phyloP scores from a whole-genome alignment of 768 basidiomycete genomes.

The Cantharellus anzutake region DNA sequence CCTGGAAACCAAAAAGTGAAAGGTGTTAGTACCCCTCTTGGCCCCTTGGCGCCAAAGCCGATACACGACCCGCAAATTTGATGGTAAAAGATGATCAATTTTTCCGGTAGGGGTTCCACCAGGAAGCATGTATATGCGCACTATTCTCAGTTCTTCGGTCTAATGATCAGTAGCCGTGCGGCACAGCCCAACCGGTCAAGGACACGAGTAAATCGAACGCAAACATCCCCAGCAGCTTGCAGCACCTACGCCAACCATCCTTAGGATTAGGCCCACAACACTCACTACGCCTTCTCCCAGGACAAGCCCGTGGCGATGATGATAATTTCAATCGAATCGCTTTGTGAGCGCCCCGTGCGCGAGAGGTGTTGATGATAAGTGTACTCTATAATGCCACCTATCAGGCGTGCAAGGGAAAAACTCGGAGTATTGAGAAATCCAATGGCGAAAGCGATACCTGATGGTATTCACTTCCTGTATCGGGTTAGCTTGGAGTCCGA shows the following conservation, averaged over 20 bases:
- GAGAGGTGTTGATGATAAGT: conserved; percentile 32
- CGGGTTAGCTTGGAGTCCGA: conserved; percentile 24
- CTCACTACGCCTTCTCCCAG: conserved; percentile 87
- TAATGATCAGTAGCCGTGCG: too few species aligned
- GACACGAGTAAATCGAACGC: not conserved
- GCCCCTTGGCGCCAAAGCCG: too few species aligned
- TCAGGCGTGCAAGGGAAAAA: conserved; percentile 77
- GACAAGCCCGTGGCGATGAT: conserved; percentile 87
- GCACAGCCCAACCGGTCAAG: not conserved
- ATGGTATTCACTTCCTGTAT: conserved; percentile 68
- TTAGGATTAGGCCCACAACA: conserved; percentile 54
- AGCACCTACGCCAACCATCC: conserved; percentile 53
- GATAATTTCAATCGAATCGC: conserved; percentile 39
- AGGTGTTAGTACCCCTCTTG: too few species aligned
- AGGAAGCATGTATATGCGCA: too few species aligned
- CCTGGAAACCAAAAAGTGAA: too few species aligned
- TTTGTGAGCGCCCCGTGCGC: conserved; percentile 15
- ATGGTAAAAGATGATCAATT: too few species aligned
- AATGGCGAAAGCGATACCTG: conserved; percentile 86
- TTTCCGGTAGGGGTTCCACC: too few species aligned
- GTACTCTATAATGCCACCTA: conserved; percentile 73
- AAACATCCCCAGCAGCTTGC: conserved; percentile 74
- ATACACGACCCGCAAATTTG: too few species aligned
- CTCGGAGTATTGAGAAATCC: conserved; percentile 92
- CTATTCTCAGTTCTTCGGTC: too few species aligned